Conservation (phyloP, 495 filamentous ascomycete genomes). For the Xylaria telfairii region DNA sequence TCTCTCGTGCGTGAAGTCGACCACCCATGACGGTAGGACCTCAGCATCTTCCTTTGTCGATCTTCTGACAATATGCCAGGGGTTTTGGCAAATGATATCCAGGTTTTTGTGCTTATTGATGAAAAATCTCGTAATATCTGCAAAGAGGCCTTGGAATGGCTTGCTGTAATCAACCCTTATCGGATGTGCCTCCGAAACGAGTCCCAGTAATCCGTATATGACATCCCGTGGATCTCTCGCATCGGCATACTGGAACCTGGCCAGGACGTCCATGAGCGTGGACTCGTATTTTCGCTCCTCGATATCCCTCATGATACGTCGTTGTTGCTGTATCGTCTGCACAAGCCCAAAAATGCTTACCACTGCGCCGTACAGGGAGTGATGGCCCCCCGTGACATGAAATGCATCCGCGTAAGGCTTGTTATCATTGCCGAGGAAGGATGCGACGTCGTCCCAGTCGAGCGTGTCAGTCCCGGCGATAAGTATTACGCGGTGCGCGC, state of each 20-base stretch:
- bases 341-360: constrained; percentile 5
- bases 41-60: neutral
- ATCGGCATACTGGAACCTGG: constrained; percentile 21
- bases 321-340: constrained; percentile 25
- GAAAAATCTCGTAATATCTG: constrained; percentile 22
- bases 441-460: constrained; percentile 21
- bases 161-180: constrained; percentile 27
- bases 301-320: constrained; percentile 17
- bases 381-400: constrained; percentile 16
- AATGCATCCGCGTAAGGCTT: constrained; percentile 24
- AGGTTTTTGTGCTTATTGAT: constrained; percentile 21
- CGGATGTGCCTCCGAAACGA: too few species aligned
- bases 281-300: constrained; percentile 15
- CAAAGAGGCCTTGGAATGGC: neutral
- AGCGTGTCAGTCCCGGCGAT: constrained; percentile 7
- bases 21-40: constrained; percentile 6
- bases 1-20: neutral
- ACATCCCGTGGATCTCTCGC: constrained; percentile 24
- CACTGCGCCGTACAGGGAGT: neutral
- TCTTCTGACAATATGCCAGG: constrained; percentile 4
- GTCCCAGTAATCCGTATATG: constrained; percentile 26
- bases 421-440: constrained; percentile 19
- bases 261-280: constrained; percentile 28
- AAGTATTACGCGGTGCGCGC: constrained; percentile 18
- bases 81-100: constrained; percentile 32